Evolutionary conservation across 495 filamentous ascomycete genomes (phyloP), one percentile per base, ranked within the genome.

Genomic region (Aspergillus leporis): DNA sequence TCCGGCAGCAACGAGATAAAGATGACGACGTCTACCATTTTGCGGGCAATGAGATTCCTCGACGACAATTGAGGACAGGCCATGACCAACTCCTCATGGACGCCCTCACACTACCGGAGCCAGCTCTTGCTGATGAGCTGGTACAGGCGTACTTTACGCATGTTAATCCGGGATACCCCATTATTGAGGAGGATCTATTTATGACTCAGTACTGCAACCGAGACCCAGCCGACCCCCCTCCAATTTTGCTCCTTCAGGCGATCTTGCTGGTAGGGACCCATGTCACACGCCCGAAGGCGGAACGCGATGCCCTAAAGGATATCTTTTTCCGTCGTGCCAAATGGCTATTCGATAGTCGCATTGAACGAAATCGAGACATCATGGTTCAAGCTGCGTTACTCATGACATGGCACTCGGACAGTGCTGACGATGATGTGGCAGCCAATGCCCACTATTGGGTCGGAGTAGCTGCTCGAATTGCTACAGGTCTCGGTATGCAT

Each of bases 381-480:
- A 59, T 79, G 38, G 77, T 81, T 38, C 78, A 81, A 60, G 73
- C 68, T 2, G 77, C 78, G 2, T 61, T 81, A 45, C 65, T 81
- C 7, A 58, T 81, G 38, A 79, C 77, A 25, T 81, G 78, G 78
- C 74, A 79, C 55, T 76, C 77, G 1, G 78, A 81, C 50, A 70
- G 67, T 19, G 68, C 74, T 7, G 78, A 81, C 46, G 77, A 80
- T 40, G 77, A 80, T 67, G 77, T 81, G 14, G 64, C 75, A 16
- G 77, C 76, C 30, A 78, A 81, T 54, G 77, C 76, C 52, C 77
- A 78, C 53, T 80, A 77, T 57, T 81, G 78, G 78, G 73, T 80
- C 13, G 78, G 78, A 16, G 70, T 78, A 10, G 78, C 78, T 51
- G 71, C 74, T 31, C 68, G 78, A 22, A 80, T 80, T 51, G 78